These are phyloP conservation scores for Oryza punctata DNA, from an alignment of 176 grass and related monocot genomes.

Conservation along the genomic window DNA sequence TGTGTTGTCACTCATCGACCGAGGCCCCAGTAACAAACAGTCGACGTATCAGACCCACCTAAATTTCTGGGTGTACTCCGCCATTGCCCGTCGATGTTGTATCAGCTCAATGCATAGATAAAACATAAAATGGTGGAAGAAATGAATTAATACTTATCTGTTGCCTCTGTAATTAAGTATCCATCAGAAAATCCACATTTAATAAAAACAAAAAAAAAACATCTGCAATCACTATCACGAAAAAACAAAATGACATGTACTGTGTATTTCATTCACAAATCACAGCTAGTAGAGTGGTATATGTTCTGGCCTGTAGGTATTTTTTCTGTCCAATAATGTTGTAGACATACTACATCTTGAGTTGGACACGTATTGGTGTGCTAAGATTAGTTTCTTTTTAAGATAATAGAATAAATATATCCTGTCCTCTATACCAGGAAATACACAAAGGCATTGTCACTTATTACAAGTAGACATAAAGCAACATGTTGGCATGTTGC, in stretches of 20 bases:
- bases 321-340: background rate
- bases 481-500: background rate
- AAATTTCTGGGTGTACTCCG: too few species aligned
- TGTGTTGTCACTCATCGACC: too few species aligned
- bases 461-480: background rate
- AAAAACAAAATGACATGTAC: too few species aligned
- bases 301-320: background rate
- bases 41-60: too few species aligned
- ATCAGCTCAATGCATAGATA: too few species aligned
- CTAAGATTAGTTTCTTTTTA: background rate
- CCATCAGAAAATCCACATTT: background rate
- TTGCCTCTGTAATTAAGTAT: background rate
- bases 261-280: background rate
- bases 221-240: background rate
- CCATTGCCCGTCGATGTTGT: too few species aligned
- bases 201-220: background rate
- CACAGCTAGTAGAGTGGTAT: too few species aligned
- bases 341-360: constrained; percentile 20
- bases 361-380: constrained; percentile 18
- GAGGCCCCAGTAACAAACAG: too few species aligned
- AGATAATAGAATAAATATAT: too few species aligned
- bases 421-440: too few species aligned
- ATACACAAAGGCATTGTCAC: background rate
- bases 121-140: background rate
- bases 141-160: background rate